Percentiles rank a stretch among this genome's conserved stretches.
phyloP scores from a whole-genome alignment of 345 rosid species.

The Ceriops zippeliana region DNA sequence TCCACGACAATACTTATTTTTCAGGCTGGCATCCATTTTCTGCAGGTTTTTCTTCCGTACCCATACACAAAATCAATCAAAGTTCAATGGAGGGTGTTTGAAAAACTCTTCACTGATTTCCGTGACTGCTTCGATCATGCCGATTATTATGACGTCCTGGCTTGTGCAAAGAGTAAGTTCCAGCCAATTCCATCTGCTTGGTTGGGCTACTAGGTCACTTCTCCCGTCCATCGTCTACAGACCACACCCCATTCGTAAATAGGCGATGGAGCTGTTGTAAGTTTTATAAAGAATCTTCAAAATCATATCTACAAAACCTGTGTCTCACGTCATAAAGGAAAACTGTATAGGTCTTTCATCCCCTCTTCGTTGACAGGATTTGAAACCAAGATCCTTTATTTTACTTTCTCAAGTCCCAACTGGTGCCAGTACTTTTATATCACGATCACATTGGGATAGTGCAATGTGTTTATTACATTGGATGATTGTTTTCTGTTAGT shows the following conservation, averaged over 20 bases:
- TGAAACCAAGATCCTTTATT: too few species aligned
- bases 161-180: conserved; percentile 72
- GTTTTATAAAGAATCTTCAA: too few species aligned
- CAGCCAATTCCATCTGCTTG: conserved; percentile 70
- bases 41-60: conserved; percentile 75
- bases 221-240: background rate
- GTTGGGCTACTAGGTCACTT: conserved; percentile 54
- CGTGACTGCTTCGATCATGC: conserved; percentile 61
- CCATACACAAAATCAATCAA: conserved; percentile 67
- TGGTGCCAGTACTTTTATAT: too few species aligned
- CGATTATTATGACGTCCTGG: conserved; percentile 64
- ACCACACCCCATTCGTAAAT: conserved; percentile 10
- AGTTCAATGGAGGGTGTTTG: conserved; percentile 76
- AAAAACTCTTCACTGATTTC: conserved; percentile 80
- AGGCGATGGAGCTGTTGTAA: background rate
- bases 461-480: too few species aligned
- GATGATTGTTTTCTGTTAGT: too few species aligned
- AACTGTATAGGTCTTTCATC: too few species aligned
- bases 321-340: too few species aligned
- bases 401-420: too few species aligned
- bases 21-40: background rate
- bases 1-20: background rate
- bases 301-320: too few species aligned
- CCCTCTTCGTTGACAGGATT: too few species aligned
- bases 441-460: too few species aligned